Conservation (phyloP, 345 rosid genomes). For the Litchi chinensis region DNA sequence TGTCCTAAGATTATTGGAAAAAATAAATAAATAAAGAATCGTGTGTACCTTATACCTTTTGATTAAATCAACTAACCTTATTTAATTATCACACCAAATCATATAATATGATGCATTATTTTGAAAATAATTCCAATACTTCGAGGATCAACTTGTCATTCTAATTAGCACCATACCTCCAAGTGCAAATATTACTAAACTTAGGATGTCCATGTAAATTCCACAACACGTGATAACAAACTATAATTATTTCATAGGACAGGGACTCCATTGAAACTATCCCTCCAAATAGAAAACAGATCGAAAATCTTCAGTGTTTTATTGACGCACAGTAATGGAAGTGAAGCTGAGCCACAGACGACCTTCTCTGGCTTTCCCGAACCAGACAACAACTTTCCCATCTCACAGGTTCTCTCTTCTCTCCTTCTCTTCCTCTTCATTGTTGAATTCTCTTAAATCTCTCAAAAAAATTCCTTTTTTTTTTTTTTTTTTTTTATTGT, state of each 20-base stretch:
- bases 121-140: too few species aligned
- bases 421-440: neutral
- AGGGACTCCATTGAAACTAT: neutral
- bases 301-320: neutral
- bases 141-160: too few species aligned
- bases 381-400: conserved; percentile 15
- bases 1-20: too few species aligned
- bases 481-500: neutral
- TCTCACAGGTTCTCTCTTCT: conserved; percentile 19
- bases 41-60: too few species aligned
- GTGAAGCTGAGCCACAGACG: conserved; percentile 28
- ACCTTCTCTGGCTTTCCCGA: conserved; percentile 4
- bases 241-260: neutral
- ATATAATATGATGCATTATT: too few species aligned
- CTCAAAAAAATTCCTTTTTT: neutral
- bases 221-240: too few species aligned
- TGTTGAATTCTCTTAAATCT: neutral
- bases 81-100: too few species aligned
- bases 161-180: too few species aligned
- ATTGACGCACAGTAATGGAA: conserved; percentile 21
- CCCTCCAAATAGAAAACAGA: neutral
- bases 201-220: too few species aligned
- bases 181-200: too few species aligned
- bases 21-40: too few species aligned
- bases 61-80: too few species aligned